Base-by-base conservation (phyloP, 331 rosid genomes). In the Malus hybrid region DNA sequence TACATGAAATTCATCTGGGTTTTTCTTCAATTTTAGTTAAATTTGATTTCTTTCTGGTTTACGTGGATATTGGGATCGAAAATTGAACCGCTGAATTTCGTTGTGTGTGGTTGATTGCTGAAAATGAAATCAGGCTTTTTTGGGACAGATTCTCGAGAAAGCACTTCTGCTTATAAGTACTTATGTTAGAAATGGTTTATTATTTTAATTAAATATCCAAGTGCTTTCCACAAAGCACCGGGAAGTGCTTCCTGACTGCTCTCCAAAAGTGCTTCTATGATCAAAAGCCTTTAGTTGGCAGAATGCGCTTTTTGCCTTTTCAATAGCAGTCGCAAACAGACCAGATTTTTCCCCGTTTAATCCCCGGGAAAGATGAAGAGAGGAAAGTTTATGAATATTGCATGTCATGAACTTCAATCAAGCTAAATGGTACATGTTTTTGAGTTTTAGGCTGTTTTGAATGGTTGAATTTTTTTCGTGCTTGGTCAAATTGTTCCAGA, bases 401-500 rank as follows among this genome's bases (percentile, higher is more conserved):
- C 34, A 5, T 13, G 14, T 42, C 22, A 3, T 42, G 57, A 44
- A 15, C 68, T 31, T 44, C 12, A 14, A 42, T 3, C 12, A 6
- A 10, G 46, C 14, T 20, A n/a, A 33, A 18, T 73, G 8, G n/a
- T 20, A 4, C 18, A 50, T 14, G 61, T 18, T 48, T 32, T 36
- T 24, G 32, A 14, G 36, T 19, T 3, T 22, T 19, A 10, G 8
- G 55, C 19, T 39, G 52, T 39, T 10, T 59, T 12, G 15, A 7
- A 42, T 59, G 10, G 29, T 12, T 46, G 13, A 24, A 24, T 24
- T 24, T 24, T 24, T 24, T 24, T 24, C 24, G 24, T 24, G 36
- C 68, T 61, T 62, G 76, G 24, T 75, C 67, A 36, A 68, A 73
- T 88, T 75, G 27, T 71, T 55, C 28, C 89, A 94, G 98, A 87